A percentile compares a stretch with the other conserved stretches of the same genome.
Evolutionary conservation across 306 rosid species (phyloP).

Genomic region (Abrus precatorius): DNA sequence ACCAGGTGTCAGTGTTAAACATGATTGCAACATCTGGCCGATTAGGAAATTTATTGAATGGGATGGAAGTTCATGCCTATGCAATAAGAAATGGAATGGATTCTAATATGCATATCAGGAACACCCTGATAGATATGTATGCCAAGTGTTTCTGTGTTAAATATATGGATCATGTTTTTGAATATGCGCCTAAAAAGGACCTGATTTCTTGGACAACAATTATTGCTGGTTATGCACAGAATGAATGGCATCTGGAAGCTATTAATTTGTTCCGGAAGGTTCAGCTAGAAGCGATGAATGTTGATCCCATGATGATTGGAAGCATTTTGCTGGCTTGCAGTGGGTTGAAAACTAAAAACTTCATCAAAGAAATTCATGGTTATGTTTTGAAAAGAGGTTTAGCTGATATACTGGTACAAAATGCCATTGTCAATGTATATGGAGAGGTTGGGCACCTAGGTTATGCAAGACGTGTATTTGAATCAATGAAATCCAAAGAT

Average conservation of each 20-base stretch:
- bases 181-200: constrained; percentile 60
- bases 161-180: constrained; percentile 66
- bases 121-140: constrained; percentile 79
- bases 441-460: constrained; percentile 61
- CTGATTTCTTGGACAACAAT: constrained; percentile 79
- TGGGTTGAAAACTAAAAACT: constrained; percentile 55
- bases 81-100: constrained; percentile 66
- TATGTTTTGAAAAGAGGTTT: constrained; percentile 58
- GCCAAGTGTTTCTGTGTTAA: constrained; percentile 63
- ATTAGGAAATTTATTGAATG: constrained; percentile 59
- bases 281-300: constrained; percentile 53
- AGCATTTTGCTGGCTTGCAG: constrained; percentile 68
- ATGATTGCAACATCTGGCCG: constrained; percentile 68
- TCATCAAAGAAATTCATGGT: constrained; percentile 68
- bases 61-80: constrained; percentile 78
- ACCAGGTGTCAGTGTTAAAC: constrained; percentile 69
- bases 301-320: constrained; percentile 75
- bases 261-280: constrained; percentile 60
- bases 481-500: constrained; percentile 64
- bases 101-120: constrained; percentile 67
- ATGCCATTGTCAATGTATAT: constrained; percentile 66
- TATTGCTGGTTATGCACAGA: constrained; percentile 77
- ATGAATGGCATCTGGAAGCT: constrained; percentile 54
- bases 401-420: constrained; percentile 65
- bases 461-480: constrained; percentile 61